These are phyloP conservation scores for Achaetomiella virescens DNA, from an alignment of 495 filamentous ascomycete genomes.

Conservation along the genomic window DNA sequence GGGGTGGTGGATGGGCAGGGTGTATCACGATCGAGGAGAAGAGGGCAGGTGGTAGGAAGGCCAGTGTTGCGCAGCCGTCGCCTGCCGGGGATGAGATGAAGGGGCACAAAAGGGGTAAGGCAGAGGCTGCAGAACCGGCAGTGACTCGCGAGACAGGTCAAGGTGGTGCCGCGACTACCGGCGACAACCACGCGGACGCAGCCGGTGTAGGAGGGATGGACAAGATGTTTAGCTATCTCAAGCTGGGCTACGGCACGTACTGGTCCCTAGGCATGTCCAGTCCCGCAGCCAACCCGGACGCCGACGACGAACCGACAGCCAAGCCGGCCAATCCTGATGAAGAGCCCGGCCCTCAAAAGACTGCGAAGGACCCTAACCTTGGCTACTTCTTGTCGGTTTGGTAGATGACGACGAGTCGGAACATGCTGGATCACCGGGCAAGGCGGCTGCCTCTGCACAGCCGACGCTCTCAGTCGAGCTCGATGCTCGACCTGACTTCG, in stretches of 20 bases:
- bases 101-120: not conserved
- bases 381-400: constrained; percentile 71
- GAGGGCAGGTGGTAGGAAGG: constrained; percentile 1
- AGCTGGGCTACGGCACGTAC: constrained; percentile 51
- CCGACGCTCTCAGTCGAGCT: constrained; percentile 47
- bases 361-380: constrained; percentile 8
- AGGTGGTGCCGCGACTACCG: not conserved
- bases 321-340: not conserved
- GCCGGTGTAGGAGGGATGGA: constrained; percentile 34
- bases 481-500: constrained; percentile 26
- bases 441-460: constrained; percentile 22
- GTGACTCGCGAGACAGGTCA: not conserved
- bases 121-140: not conserved
- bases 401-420: constrained; percentile 35
- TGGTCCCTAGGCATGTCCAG: constrained; percentile 40
- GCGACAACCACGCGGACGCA: not conserved
- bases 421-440: constrained; percentile 13
- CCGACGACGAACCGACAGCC: constrained; percentile 9
- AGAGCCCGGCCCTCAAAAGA: not conserved
- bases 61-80: not conserved
- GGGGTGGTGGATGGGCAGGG: constrained; percentile 70
- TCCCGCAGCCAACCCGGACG: constrained; percentile 1
- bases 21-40: not conserved
- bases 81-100: not conserved
- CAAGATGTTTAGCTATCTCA: constrained; percentile 46